A percentile compares a stretch with the other conserved stretches of the same genome.
Conservation (phyloP, 225 moss, liverwort and hornwort species). For the Polytrichum commune region DNA sequence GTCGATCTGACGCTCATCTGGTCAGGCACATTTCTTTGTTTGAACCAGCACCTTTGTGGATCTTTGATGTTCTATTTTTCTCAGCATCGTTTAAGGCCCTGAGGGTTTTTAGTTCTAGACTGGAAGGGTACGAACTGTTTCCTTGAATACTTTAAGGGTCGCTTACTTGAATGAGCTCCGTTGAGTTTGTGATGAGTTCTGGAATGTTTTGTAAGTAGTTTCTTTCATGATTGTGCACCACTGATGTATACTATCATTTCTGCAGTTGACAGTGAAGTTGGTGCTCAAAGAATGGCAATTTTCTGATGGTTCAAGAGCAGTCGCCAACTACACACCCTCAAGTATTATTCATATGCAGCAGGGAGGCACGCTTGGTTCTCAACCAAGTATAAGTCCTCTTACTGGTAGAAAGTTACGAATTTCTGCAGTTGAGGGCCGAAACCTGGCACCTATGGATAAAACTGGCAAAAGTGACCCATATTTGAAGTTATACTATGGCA, state of each 20-base stretch:
- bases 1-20: no score
- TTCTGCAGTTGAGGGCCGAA: constrained; percentile 83
- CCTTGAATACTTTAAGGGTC: no score
- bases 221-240: no score
- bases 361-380: constrained; percentile 48
- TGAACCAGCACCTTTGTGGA: no score
- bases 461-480: constrained; percentile 99
- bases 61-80: no score
- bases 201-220: no score
- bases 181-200: no score
- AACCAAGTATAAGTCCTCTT: constrained; percentile 48
- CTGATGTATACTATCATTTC: background rate
- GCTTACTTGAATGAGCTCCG: no score
- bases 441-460: constrained; percentile 96
- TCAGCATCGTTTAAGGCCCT: no score
- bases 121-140: no score
- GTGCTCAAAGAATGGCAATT: constrained; percentile 95
- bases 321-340: constrained; percentile 68
- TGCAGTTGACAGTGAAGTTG: constrained; percentile 78
- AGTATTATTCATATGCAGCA: constrained; percentile 46
- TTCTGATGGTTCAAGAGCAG: constrained; percentile 89
- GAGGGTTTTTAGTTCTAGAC: no score
- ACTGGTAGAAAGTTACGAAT: constrained; percentile 82
- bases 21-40: no score
- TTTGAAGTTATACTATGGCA: constrained; percentile 91